Percentiles rank a stretch among this genome's conserved stretches.
Evolutionary conservation across 208 protist species (phyloP).

Genomic region (Leishmania martiniquensis): DNA sequence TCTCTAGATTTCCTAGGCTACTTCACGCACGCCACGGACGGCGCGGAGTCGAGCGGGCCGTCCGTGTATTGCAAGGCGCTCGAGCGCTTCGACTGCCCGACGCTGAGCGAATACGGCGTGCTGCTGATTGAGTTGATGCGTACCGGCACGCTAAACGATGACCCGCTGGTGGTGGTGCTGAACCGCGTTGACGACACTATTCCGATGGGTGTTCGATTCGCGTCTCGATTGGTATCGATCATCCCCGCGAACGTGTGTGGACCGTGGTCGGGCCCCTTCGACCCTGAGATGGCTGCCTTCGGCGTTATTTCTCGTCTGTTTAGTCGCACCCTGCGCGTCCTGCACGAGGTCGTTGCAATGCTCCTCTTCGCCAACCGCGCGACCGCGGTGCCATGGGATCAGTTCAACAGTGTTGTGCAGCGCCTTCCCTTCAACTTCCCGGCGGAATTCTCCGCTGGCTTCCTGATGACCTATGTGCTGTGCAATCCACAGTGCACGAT

Average conservation of each 20-base stretch:
- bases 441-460: conserved; percentile 77
- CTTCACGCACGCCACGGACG: conserved; percentile 77
- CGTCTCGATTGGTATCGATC: conserved; percentile 82
- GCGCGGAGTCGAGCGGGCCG: conserved; percentile 51
- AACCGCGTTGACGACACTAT: conserved; percentile 20
- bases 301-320: conserved; percentile 73
- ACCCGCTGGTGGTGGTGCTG: conserved; percentile 46
- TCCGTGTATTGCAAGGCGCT: conserved; percentile 72
- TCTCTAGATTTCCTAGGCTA: conserved; percentile 92
- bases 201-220: conserved; percentile 55
- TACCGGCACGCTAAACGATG: conserved; percentile 58
- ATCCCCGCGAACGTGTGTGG: conserved; percentile 71
- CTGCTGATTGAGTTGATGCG: conserved; percentile 88
- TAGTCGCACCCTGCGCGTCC: conserved; percentile 64
- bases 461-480: conserved; percentile 80
- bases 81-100: conserved; percentile 58
- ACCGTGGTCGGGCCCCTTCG: conserved; percentile 80
- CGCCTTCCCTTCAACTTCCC: conserved; percentile 71
- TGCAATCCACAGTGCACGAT: conserved; percentile 65
- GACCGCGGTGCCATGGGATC: conserved; percentile 55
- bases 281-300: conserved; percentile 85
- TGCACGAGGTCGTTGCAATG: conserved; percentile 70
- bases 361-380: conserved; percentile 55
- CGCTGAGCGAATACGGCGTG: conserved; percentile 83
- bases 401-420: conserved; percentile 54